Evolutionary conservation across 768 basidiomycete genomes (phyloP).

Genomic region (Suillus placidus): DNA sequence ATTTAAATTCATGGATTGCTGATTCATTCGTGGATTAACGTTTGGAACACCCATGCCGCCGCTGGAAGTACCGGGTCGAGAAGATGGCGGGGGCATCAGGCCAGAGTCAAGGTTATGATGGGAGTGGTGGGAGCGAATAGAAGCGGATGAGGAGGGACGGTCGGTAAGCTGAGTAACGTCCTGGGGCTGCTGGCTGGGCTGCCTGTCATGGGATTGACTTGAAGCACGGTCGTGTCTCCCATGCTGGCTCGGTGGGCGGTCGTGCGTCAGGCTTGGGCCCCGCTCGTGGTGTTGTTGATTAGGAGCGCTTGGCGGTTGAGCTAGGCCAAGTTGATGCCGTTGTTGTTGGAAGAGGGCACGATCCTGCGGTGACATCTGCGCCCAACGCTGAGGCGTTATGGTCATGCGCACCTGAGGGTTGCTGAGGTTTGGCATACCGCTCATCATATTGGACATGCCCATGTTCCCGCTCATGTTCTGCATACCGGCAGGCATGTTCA

Average conservation of each 20-base stretch:
- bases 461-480: constrained; percentile 25
- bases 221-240: constrained; percentile 27
- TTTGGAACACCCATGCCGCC: constrained; percentile 18
- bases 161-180: constrained; percentile 15
- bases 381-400: constrained; percentile 27
- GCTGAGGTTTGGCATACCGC: constrained; percentile 10
- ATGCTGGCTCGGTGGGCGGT: constrained; percentile 28
- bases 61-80: constrained; percentile 31
- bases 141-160: constrained; percentile 31
- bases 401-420: constrained; percentile 22
- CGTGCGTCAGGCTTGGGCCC: constrained; percentile 23
- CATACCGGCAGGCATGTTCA: constrained; percentile 29
- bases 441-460: constrained; percentile 18
- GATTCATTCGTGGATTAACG: constrained; percentile 28
- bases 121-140: constrained; percentile 31
- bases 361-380: constrained; percentile 33
- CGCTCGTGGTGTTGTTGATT: constrained; percentile 24
- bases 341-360: constrained; percentile 34
- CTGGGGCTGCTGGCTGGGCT: constrained; percentile 11
- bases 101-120: constrained; percentile 25
- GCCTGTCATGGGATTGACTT: constrained; percentile 27
- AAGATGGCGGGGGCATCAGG: constrained; percentile 27
- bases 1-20: constrained; percentile 24
- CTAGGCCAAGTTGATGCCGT: constrained; percentile 22
- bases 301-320: constrained; percentile 19